phyloP scores from a whole-genome alignment of 2,329 filamentous ascomycete species.

The Pseudocercospora eumusae region DNA sequence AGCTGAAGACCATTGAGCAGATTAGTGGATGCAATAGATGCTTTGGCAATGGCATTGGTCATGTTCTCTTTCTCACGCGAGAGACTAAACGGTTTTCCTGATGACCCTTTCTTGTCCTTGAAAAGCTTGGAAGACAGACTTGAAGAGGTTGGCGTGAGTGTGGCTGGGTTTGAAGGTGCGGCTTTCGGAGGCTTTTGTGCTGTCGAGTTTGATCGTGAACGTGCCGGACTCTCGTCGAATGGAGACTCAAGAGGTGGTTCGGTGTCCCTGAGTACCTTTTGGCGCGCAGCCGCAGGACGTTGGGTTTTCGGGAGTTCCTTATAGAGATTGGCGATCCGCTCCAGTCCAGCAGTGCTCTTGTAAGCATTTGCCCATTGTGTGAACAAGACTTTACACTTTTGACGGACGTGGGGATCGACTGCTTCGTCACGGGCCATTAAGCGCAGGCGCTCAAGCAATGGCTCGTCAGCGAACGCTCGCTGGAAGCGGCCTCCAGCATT shows the following conservation, averaged over 20 bases:
- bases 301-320: conserved; percentile 67
- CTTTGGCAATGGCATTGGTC: conserved; percentile 83
- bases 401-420: conserved; percentile 80
- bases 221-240: conserved; percentile 24
- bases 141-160: conserved; percentile 37
- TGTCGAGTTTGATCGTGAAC: conserved; percentile 23
- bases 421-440: conserved; percentile 82
- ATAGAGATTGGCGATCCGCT: conserved; percentile 77
- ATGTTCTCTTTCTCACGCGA: conserved; percentile 86
- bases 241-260: conserved; percentile 44
- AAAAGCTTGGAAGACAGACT: conserved; percentile 36
- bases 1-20: conserved; percentile 82
- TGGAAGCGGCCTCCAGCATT: conserved; percentile 90
- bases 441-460: conserved; percentile 84
- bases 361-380: conserved; percentile 82
- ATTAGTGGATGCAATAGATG: conserved; percentile 88
- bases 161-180: conserved; percentile 34
- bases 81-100: conserved; percentile 70
- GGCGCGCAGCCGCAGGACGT: conserved; percentile 67
- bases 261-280: conserved; percentile 77
- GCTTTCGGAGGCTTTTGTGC: conserved; percentile 17
- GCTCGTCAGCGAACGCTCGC: conserved; percentile 83
- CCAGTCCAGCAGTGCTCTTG: conserved; percentile 75
- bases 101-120: conserved; percentile 52
- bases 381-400: conserved; percentile 86